Evolutionary conservation across 78 protist species (phyloP), one percentile per base, ranked within the genome.

Genomic region (Dictyostelium brefeldianum): DNA sequence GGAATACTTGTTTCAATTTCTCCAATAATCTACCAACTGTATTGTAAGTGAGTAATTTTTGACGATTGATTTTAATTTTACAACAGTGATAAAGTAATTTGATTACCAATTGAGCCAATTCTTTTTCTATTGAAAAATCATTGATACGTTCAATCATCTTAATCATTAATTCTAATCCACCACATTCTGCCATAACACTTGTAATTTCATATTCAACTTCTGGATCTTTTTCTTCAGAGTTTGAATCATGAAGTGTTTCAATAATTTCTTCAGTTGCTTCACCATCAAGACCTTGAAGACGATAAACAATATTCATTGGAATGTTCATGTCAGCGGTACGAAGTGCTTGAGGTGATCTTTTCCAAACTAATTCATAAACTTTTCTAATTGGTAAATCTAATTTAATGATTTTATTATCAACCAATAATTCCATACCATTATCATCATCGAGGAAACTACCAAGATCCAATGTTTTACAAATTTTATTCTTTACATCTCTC

Each of bases 391-490:
- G 96, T 2, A 98, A 95, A 85, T 96, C 98, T 20, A 98, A 97
- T 77, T 83, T 81, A 80, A 98, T 83, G 71, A 98, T 98, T 73
- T 87, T 70, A 69, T 89, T 83, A 67, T 36, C 89, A 2, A 98
- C 99, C 15, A 98, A 94, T 65, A 98, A 91, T 89, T 98, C 99
- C 97, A 98, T 97, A 31, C 97, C 98, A 71, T 91, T 94, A 83
- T 98, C 99, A 84, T 95, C 97, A 20, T 97, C 98, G 18, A 96
- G 22, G 53, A 95, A 65, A 22, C 94, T 78, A 20, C 80, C 78
- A 48, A 97, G 48, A 51, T 96, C 98, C 48, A 97, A 96, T 3
- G 96, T 89, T 62, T 43, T 67, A 53, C 98, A 97, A 20, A 98
- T 96, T 67, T 83, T 81, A 78, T 97, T 95, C 96, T 97, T 97